Evolutionary conservation across 495 filamentous ascomycete genomes (phyloP), one percentile per base, ranked within the genome.

Genomic region (Trichoderma parareesei): DNA sequence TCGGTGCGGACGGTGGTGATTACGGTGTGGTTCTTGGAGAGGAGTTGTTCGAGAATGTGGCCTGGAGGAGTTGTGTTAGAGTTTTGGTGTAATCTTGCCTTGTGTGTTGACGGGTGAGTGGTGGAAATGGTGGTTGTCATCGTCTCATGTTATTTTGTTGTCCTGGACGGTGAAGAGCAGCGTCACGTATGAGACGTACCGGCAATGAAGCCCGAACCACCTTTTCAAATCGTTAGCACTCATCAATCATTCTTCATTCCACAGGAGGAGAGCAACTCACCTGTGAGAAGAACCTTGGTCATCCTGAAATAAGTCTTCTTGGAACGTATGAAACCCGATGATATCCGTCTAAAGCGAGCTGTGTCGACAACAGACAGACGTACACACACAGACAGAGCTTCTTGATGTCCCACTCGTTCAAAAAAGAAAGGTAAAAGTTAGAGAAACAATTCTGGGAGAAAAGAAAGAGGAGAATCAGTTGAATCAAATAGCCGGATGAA

Each of bases 1-100:
- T 89, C 80, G 4, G 85, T 87, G 60, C 93, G 84, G 60, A 98
- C 93, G 5, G 90, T 97, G 10, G 91, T 90, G 14, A 94, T 85
- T 13, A 94, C 90, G 49, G 85, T 85, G 73, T 93, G 88, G 49
- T 83, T 77, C 69, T 80, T 82, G 65, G 86, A 72, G 43, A 93
- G 78, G 38, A 96, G 84, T 48, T 85, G 80, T 61, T 95, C 89
- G 59, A 96, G 81, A 65, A 92, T 82, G 73, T 96, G 91, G 65
- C 90, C 90, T 49, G 27, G 27, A 27, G 27, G 27, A 27, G 27
- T n/a, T 49, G 9, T 49, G 46, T 27, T n/a, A 46, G n/a, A 11
- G 3, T 48, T 16, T 27, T 18, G 20, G 46, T 9, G 7, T 49
- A 14, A 14, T 5, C 16, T 46, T 14, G 11, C 43, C 16, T 46